phyloP scores from a whole-genome alignment of 1,284 basidiomycete genomes.

The Fomitopsis betulina region DNA sequence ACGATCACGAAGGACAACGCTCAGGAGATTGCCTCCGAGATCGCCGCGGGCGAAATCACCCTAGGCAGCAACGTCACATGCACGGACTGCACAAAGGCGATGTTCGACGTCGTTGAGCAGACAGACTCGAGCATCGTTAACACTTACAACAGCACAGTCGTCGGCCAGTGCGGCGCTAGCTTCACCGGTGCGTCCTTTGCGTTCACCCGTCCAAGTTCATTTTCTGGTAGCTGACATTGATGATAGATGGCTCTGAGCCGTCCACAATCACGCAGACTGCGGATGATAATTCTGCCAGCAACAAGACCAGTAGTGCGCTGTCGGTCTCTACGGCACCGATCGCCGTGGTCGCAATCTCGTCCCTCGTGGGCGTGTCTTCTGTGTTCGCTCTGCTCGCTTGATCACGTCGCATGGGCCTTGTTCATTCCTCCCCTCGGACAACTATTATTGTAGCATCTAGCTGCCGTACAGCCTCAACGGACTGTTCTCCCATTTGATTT shows the following conservation, averaged over 20 bases:
- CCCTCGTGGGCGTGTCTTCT: conserved; percentile 28
- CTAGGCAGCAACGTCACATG: conserved; percentile 45
- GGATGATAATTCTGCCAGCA: conserved; percentile 21
- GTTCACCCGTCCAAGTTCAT: neutral
- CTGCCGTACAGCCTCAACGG: neutral
- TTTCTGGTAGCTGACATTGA: conserved; percentile 9
- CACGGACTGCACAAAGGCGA: conserved; percentile 50
- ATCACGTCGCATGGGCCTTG: neutral
- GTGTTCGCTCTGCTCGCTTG: conserved; percentile 33
- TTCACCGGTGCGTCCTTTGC: conserved; percentile 40
- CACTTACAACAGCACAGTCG: conserved; percentile 28
- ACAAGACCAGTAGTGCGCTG: conserved; percentile 24
- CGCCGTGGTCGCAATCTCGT: conserved; percentile 19
- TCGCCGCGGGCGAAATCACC: conserved; percentile 18
- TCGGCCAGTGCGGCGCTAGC: conserved; percentile 42
- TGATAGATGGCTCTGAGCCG: conserved; percentile 35
- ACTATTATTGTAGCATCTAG: neutral
- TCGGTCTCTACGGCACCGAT: conserved; percentile 17
- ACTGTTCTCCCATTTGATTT: neutral
- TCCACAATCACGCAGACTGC: conserved; percentile 33
- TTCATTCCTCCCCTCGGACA: neutral
- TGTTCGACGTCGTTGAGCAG: conserved; percentile 41
- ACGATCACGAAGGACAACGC: conserved; percentile 29
- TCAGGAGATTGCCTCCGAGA: conserved; percentile 18
- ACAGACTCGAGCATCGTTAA: conserved; percentile 31